Percentiles rank a stretch among this genome's conserved stretches.
Evolutionary conservation across 139 green algal genomes (phyloP).

Genomic region (Ulvella scutata): DNA sequence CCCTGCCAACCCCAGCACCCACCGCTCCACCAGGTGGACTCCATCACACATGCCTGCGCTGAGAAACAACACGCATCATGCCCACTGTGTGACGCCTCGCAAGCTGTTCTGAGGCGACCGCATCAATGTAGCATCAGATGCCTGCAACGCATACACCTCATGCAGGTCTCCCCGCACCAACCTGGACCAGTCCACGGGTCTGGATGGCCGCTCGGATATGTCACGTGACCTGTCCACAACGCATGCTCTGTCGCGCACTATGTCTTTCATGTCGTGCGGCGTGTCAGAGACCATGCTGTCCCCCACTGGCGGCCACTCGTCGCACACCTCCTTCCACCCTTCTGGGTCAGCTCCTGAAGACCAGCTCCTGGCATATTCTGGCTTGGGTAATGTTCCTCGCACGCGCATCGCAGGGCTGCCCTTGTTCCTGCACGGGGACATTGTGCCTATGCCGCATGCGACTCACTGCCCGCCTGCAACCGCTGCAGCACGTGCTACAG

Average conservation of each 20-base stretch:
- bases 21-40: no score
- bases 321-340: not conserved
- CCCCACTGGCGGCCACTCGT: not conserved
- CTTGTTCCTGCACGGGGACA: not conserved
- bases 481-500: no score
- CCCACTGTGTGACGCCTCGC: no score
- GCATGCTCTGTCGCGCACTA: not conserved
- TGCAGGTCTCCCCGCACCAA: not conserved
- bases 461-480: not conserved
- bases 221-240: not conserved
- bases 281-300: conserved; percentile 2
- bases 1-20: no score
- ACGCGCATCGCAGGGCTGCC: not conserved
- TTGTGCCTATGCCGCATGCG: not conserved
- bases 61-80: no score
- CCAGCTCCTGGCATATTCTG: not conserved
- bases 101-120: not conserved
- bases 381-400: not conserved
- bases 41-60: no score
- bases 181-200: not conserved
- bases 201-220: not conserved
- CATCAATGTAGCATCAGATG: no score
- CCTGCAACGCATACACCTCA: no score
- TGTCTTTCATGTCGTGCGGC: not conserved
- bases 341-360: not conserved